Evolutionary conservation across 148 eudicot species (phyloP).

Genomic region (Amaranthus palmeri): DNA sequence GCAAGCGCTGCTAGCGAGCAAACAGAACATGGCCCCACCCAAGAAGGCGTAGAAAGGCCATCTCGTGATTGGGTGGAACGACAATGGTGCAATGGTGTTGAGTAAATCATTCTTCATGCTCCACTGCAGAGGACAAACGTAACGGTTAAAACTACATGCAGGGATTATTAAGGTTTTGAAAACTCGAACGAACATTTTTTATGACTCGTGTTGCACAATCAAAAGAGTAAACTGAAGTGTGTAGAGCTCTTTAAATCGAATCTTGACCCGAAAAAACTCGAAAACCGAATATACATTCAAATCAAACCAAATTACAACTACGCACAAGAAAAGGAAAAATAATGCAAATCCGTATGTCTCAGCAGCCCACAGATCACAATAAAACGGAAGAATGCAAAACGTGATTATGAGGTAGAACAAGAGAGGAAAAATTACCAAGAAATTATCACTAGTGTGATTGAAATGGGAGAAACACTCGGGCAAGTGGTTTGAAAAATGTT

Average conservation of each 20-base stretch:
- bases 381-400: background rate
- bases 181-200: too few species aligned
- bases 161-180: too few species aligned
- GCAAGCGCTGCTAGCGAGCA: constrained; percentile 74
- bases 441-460: constrained; percentile 45
- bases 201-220: too few species aligned
- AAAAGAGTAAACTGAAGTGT: too few species aligned
- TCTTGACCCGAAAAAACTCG: too few species aligned
- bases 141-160: background rate
- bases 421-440: constrained; percentile 44
- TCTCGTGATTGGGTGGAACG: constrained; percentile 63
- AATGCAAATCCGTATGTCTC: background rate
- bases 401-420: background rate
- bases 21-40: constrained; percentile 92
- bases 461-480: constrained; percentile 47
- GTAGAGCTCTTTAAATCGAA: too few species aligned
- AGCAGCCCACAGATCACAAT: background rate
- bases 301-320: too few species aligned
- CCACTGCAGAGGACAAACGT: constrained; percentile 29
- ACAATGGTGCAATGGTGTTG: constrained; percentile 50
- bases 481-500: constrained; percentile 63
- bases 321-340: too few species aligned
- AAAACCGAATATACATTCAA: too few species aligned
- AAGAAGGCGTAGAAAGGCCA: constrained; percentile 88
- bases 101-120: constrained; percentile 51